Evolutionary conservation across 768 basidiomycete species (phyloP).

Genomic region (Lentinula sp.): DNA sequence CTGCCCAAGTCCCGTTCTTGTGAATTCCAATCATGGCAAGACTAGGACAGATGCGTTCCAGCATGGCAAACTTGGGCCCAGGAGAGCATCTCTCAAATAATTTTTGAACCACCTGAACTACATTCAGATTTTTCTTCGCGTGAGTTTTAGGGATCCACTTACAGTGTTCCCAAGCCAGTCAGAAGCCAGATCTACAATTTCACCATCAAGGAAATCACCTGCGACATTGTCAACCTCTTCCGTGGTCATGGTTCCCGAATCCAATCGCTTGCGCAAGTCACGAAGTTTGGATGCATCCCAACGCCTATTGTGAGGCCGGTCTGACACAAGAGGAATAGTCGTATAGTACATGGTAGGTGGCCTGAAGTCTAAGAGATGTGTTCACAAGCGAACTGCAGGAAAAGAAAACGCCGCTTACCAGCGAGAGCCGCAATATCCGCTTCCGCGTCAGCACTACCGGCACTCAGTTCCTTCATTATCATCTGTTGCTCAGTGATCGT

Average conservation of each 20-base stretch:
- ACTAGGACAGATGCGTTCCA: constrained; percentile 90
- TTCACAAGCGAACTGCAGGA: neutral
- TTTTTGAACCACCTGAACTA: constrained; percentile 83
- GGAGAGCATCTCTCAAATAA: constrained; percentile 87
- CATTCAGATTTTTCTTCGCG: constrained; percentile 4
- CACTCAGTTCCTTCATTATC: constrained; percentile 90
- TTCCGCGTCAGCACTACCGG: constrained; percentile 71
- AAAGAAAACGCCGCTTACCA: constrained; percentile 45
- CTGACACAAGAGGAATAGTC: constrained; percentile 85
- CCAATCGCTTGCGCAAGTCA: constrained; percentile 90
- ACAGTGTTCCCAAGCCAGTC: constrained; percentile 99
- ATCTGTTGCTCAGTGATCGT: constrained; percentile 95
- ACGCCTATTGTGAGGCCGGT: constrained; percentile 76
- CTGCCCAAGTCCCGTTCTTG: constrained; percentile 99
- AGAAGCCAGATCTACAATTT: constrained; percentile 91
- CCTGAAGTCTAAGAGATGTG: constrained; percentile 67
- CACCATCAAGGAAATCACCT: constrained; percentile 86
- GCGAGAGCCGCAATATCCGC: constrained; percentile 80
- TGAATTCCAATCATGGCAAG: constrained; percentile 97
- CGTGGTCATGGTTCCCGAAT: constrained; percentile 76
- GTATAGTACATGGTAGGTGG: constrained; percentile 96
- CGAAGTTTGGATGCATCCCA: constrained; percentile 94
- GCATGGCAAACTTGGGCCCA: constrained; percentile 76
- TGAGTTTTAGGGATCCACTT: constrained; percentile 16
- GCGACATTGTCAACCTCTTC: constrained; percentile 91